Evolutionary conservation across 495 filamentous ascomycete species (phyloP), one percentile per base, ranked within the genome.

Genomic region (Gamarada debralockiae): DNA sequence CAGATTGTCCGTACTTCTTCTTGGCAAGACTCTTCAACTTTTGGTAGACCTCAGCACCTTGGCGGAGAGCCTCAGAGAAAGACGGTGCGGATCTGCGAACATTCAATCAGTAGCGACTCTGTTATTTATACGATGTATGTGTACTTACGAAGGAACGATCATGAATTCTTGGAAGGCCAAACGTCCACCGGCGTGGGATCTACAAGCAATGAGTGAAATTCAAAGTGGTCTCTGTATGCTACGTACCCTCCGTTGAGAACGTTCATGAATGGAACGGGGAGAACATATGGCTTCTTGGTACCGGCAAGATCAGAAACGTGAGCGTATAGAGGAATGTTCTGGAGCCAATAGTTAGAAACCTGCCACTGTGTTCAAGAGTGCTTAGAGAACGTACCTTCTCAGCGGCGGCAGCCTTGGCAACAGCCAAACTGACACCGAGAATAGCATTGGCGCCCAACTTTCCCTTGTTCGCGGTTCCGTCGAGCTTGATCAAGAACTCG

Each of bases 101-200:
- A n/a, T n/a, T n/a, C n/a, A 13, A 34, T 57, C 34, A 57, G 45
- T 42, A 23, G n/a, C 12, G 15, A 21, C 10, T 37, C n/a, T 15
- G 59, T 61, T 59, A 56, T 48, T 40, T n/a, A 21, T 43, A 20
- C 13, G 14, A 10, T 7, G 4, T 9, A n/a, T 15, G 12, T 40
- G 15, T n/a, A 75, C 82, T 69, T 73, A 86, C 84, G 79, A 84
- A 54, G 95, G 95, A 43, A 97, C 95, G 64, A 99, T 96, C 95
- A 99, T 99, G 84, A 99, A 99, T 74, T 99, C 95, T 76, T 99
- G 95, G 86, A 99, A 99, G 57, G 95, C 95, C 52, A 99, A 79
- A 71, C 93, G 90, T 65, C 95, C 95, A 81, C 95, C 95, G 58
- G 95, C 95, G 78, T 99, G 95, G 65, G 92, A 97, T 57, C 78